Conservation (phyloP, 78 protist species). For the Planoprotostelium fungivorum region DNA sequence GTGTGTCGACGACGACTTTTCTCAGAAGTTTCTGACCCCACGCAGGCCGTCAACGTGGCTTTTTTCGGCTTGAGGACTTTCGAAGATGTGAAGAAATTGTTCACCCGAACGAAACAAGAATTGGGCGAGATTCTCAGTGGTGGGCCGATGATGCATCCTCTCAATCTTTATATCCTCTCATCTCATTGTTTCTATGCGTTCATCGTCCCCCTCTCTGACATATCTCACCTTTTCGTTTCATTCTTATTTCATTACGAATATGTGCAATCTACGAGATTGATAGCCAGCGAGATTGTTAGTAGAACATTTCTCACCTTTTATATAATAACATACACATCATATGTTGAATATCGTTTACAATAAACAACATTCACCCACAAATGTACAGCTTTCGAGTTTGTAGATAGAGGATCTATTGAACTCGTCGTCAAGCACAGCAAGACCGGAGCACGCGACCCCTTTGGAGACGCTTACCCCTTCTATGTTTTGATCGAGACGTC, state of each 20-base stretch:
- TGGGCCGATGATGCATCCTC: neutral
- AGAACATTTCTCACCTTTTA: too few species aligned
- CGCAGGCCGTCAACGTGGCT: conserved; percentile 61
- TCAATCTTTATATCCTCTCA: too few species aligned
- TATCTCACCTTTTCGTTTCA: too few species aligned
- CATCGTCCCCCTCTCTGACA: too few species aligned
- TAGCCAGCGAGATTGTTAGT: too few species aligned
- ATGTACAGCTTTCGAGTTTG: conserved; percentile 71
- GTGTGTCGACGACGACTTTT: neutral
- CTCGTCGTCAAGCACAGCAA: conserved; percentile 50
- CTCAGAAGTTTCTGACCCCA: neutral
- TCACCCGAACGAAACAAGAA: conserved; percentile 39
- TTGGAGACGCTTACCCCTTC: conserved; percentile 38
- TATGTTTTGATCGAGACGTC: conserved; percentile 80
- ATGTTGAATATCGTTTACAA: too few species aligned
- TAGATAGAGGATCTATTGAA: conserved; percentile 63
- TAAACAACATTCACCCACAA: too few species aligned
- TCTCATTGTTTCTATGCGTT: too few species aligned
- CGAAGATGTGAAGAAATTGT: conserved; percentile 15
- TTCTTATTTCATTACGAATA: too few species aligned
- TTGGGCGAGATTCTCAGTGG: conserved; percentile 80
- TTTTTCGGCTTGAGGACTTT: conserved; percentile 46
- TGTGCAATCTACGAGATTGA: too few species aligned
- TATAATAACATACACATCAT: too few species aligned
- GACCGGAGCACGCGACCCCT: conserved; percentile 36